Evolutionary conservation across 75 land plant species (phyloP), one percentile per base, ranked within the genome.

Genomic region (Isoetes taiwanensis): DNA sequence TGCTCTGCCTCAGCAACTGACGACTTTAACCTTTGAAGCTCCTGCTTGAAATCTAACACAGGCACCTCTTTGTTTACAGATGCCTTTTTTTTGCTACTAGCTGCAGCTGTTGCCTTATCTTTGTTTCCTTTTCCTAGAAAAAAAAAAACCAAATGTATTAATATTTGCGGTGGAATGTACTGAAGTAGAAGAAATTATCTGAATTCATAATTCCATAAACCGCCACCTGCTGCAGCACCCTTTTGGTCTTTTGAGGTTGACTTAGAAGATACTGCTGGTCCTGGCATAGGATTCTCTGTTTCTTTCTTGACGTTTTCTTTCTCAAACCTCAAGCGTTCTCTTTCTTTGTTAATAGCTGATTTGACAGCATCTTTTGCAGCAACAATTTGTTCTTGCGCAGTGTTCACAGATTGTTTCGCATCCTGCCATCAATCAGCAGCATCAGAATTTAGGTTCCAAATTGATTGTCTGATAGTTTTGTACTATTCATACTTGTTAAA

Each of bases 361-460:
- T 65, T 65, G 25, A 42, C 25, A 19, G 33, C 35, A 27, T 26
- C 28, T 21, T 37, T 35, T 2, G 62, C 26, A 2, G 24, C 67
- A 42, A 41, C 67, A 52, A 65, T 41, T 40, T 57, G 30, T 40
- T 21, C 1, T 23, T 57, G 40, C 5, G 30, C 34, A 4, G 39
- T 10, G 11, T 58, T 32, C 43, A 56, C 67, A 19, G 34, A 19
- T 8, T 2, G 9, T 17, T 16, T 29, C 3, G 67, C 64, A 29
- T 65, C 67, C 67, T 65, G 63, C 40, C 2, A 65, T 2, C 12
- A 53, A 1, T n/a, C n/a, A n/a, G n/a, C n/a, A n/a, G n/a, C n/a
- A n/a, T n/a, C n/a, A n/a, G n/a, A n/a, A n/a, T n/a, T n/a, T n/a
- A n/a, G n/a, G n/a, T n/a, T n/a, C n/a, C n/a, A n/a, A n/a, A n/a